phyloP scores from a whole-genome alignment of 495 filamentous ascomycete genomes.

The Platismatia glauca region DNA sequence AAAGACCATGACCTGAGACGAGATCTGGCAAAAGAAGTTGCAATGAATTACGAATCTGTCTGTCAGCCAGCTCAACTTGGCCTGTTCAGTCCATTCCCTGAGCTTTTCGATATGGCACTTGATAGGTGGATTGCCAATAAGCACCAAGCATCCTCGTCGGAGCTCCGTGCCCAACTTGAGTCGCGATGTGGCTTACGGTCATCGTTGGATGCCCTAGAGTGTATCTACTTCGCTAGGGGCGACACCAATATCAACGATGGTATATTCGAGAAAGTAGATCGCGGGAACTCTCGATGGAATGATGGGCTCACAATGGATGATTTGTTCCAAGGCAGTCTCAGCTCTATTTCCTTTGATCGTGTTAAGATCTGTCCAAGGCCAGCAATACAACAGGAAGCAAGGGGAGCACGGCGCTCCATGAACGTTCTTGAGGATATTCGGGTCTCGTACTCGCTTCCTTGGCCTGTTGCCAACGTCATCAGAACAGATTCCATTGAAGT shows the following conservation, averaged over 20 bases:
- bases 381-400: slow-evolving; percentile 15
- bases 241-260: slow-evolving; percentile 56
- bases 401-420: slow-evolving; percentile 32
- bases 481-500: slow-evolving; percentile 46
- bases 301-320: slow-evolving; percentile 79
- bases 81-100: slow-evolving; percentile 61
- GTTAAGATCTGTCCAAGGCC: slow-evolving; percentile 43
- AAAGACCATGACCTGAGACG: slow-evolving; percentile 1
- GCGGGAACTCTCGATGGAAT: slow-evolving; percentile 57
- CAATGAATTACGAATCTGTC: slow-evolving; percentile 31
- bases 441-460: slow-evolving; percentile 59
- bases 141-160: slow-evolving; percentile 55
- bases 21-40: background rate
- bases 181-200: slow-evolving; percentile 57
- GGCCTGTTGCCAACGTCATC: slow-evolving; percentile 81
- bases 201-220: slow-evolving; percentile 57
- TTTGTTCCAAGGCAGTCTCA: slow-evolving; percentile 61
- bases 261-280: slow-evolving; percentile 72
- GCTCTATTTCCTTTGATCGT: slow-evolving; percentile 38
- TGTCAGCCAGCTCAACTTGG: slow-evolving; percentile 13
- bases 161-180: slow-evolving; percentile 58
- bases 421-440: slow-evolving; percentile 47
- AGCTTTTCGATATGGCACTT: slow-evolving; percentile 61
- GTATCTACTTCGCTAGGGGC: slow-evolving; percentile 58
- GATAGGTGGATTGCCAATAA: slow-evolving; percentile 62